phyloP scores from a whole-genome alignment of 495 filamentous ascomycete genomes.

The Talaromyces wortmannii region DNA sequence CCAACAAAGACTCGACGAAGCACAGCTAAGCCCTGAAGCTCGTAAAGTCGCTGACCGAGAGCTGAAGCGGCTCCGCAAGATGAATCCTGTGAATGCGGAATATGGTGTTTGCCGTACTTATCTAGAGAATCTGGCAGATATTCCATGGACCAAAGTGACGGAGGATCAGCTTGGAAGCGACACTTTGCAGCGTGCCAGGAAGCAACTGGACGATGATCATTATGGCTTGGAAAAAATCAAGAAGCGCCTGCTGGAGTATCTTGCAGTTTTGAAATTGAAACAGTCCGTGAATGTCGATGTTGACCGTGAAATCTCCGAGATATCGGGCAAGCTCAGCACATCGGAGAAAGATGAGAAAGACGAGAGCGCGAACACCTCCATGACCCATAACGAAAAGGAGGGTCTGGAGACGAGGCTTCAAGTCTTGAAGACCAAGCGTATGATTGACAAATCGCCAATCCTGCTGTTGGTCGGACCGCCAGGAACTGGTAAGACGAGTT shows the following conservation, averaged over 20 bases:
- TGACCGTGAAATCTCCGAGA: slow-evolving; percentile 64
- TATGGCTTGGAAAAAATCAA: slow-evolving; percentile 97
- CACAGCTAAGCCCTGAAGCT: slow-evolving; percentile 68
- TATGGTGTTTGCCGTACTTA: slow-evolving; percentile 93
- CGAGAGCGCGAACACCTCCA: slow-evolving; percentile 24
- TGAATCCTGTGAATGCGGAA: slow-evolving; percentile 91
- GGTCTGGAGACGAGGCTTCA: slow-evolving; percentile 55
- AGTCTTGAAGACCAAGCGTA: slow-evolving; percentile 62
- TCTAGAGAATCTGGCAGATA: slow-evolving; percentile 87
- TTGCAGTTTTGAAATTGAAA: slow-evolving; percentile 92
- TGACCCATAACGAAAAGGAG: slow-evolving; percentile 34
- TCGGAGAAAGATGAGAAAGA: slow-evolving; percentile 32
- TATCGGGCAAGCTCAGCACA: slow-evolving; percentile 50
- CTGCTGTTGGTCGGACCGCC: slow-evolving; percentile 90
- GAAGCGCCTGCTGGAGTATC: slow-evolving; percentile 90
- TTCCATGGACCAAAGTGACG: slow-evolving; percentile 85
- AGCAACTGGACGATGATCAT: slow-evolving; percentile 93
- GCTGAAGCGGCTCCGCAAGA: slow-evolving; percentile 82
- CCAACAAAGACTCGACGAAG: slow-evolving; percentile 76
- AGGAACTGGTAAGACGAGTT: slow-evolving; percentile 91
- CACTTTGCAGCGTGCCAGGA: slow-evolving; percentile 70
- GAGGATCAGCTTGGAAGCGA: slow-evolving; percentile 81
- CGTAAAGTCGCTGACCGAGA: slow-evolving; percentile 85
- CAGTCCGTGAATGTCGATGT: slow-evolving; percentile 77
- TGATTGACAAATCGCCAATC: slow-evolving; percentile 94